These are phyloP conservation scores for Naegleria gruberi DNA, from an alignment of 208 protist species.

Conservation along the genomic window DNA sequence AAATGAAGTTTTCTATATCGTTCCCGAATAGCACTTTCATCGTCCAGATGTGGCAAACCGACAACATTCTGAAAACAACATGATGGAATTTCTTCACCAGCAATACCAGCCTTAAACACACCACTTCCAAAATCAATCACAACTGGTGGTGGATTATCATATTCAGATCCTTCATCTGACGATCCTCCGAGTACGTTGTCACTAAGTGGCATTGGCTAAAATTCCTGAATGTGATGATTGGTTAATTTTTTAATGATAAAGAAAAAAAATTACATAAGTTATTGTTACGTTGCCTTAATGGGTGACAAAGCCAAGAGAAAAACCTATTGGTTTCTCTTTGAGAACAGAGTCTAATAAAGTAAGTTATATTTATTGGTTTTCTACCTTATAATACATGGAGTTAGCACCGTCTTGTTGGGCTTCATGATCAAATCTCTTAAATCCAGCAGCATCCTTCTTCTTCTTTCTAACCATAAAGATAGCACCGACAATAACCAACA, in stretches of 20 bases:
- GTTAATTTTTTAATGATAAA: no score
- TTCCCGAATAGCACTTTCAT: not conserved
- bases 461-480: not conserved
- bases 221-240: no score
- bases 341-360: no score
- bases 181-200: not conserved
- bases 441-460: not conserved
- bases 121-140: slow-evolving; percentile 36
- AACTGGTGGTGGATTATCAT: not conserved
- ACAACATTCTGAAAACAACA: slow-evolving; percentile 45
- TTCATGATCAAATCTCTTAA: not conserved
- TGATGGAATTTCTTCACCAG: slow-evolving; percentile 47
- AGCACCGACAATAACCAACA: not conserved
- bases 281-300: no score
- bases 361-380: no score
- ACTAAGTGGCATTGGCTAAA: not conserved
- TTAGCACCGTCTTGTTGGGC: not conserved
- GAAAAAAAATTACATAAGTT: no score
- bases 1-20: not conserved
- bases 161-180: not conserved
- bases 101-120: slow-evolving; percentile 49
- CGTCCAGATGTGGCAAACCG: slow-evolving; percentile 29
- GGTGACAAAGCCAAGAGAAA: no score
- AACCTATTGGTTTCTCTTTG: no score
- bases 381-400: not conserved